Conservation (phyloP, 2,329 filamentous ascomycete species). For the Neocucurbitaria cava region DNA sequence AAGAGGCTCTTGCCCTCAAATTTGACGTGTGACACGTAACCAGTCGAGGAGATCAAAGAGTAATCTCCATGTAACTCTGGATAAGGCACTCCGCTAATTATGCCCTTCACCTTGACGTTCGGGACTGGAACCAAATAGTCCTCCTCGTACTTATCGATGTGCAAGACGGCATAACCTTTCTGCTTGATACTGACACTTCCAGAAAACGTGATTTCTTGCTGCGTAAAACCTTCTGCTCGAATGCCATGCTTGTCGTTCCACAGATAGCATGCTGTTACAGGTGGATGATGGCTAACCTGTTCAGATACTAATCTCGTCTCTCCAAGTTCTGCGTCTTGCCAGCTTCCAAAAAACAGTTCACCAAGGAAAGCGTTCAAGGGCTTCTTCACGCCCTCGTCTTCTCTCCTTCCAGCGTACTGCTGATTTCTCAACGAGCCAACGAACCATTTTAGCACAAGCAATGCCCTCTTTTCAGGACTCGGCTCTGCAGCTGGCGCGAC, state of each 20-base stretch:
- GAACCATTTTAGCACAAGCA: constrained; percentile 59
- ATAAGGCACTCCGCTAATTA: constrained; percentile 53
- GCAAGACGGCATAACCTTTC: constrained; percentile 54
- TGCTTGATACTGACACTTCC: constrained; percentile 56
- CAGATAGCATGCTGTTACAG: constrained; percentile 56
- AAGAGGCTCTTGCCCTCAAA: constrained; percentile 54
- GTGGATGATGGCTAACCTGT: constrained; percentile 57
- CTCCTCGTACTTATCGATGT: constrained; percentile 53
- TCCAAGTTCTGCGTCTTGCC: constrained; percentile 42
- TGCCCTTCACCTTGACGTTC: constrained; percentile 55
- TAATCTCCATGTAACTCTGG: constrained; percentile 54
- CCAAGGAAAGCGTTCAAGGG: constrained; percentile 60
- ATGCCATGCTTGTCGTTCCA: constrained; percentile 55
- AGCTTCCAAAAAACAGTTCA: constrained; percentile 54
- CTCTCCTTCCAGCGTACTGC: constrained; percentile 55
- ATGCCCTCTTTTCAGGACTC: constrained; percentile 50
- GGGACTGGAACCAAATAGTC: constrained; percentile 56
- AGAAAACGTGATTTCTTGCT: constrained; percentile 56
- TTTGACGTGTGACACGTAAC: constrained; percentile 52
- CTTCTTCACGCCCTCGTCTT: constrained; percentile 56
- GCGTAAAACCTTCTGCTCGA: constrained; percentile 54
- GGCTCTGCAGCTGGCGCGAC: constrained; percentile 52
- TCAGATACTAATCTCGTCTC: constrained; percentile 53
- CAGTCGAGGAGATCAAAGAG: constrained; percentile 51
- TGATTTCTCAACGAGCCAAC: constrained; percentile 56